Base-by-base conservation (phyloP, 2,329 filamentous ascomycete genomes). In the Fonsecaea pedrosoi region DNA sequence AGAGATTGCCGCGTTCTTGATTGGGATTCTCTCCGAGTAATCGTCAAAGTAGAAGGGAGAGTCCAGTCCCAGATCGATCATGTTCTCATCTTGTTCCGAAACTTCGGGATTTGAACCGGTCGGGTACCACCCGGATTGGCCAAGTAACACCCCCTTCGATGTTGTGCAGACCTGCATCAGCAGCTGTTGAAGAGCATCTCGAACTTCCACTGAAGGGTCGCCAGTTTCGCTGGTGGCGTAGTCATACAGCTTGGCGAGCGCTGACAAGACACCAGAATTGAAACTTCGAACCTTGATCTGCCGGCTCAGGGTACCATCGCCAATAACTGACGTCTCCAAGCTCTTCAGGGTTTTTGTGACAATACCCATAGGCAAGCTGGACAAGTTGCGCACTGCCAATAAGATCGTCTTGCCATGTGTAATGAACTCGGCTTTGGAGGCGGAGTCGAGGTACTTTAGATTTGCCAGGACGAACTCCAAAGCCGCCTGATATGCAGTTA, bases 51-150 rank as follows among this genome's bases (percentile, higher is more conserved):
- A 90, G 4, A 89, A 85, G 8, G 91, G 83, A 38, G 85, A 88
- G 70, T 92, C 91, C 8, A 94, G 80, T 0, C 88, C 89, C 54
- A 90, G 79, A 63, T 90, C 86, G 61, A 88, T 85, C 48, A 79
- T 79, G 25, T 80, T 75, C 53, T 86, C 80, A 53, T 82, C 79
- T 3, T 82, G 75, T 40, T 82, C 78, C 53, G 80, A 77, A 21
- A 84, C 81, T 61, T 90, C 86, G 2, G 87, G 83, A 66, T 90
- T 87, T 55, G 85, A 81, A 12, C 87, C 86, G 48, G 89, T 87
- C 6, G 93, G 92, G 77, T 98, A 98, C 78, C 92, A 91, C n/a
- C 93, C 94, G 40, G 87, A 88, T 65, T 92, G 89, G 3, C 89
- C 86, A 61, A 93, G 86, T 60, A 97, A 81, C 1, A 96, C 85